Conservation (phyloP, 148 eudicot genomes). For the Rhododendron henanense region DNA sequence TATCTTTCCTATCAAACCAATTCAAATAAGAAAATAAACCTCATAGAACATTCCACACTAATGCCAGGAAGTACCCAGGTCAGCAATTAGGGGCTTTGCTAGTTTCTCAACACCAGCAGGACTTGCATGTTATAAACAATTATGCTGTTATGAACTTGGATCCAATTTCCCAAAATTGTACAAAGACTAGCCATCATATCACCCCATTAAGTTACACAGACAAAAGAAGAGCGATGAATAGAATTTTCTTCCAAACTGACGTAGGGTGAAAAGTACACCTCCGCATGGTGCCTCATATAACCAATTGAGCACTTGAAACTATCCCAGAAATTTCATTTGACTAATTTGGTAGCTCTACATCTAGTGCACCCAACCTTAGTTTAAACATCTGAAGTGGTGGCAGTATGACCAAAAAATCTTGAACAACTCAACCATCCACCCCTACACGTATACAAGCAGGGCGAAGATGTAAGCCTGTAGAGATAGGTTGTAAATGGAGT, state of each 20-base stretch:
- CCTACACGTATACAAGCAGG: background rate
- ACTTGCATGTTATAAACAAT: background rate
- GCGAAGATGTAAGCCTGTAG: background rate
- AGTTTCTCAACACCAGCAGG: background rate
- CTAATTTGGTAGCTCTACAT: background rate
- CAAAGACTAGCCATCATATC: background rate
- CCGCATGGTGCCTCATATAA: background rate
- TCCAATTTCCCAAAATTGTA: background rate
- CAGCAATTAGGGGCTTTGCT: background rate
- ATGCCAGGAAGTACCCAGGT: background rate
- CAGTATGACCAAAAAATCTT: background rate
- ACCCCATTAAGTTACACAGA: background rate
- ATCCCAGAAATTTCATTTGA: background rate
- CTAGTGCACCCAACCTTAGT: background rate
- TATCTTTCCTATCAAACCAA: background rate
- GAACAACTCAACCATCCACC: background rate
- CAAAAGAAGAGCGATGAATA: background rate
- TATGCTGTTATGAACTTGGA: background rate
- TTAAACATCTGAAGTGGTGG: background rate
- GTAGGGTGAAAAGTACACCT: background rate
- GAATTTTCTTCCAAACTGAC: background rate
- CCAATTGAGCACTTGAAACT: background rate
- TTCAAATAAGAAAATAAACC: background rate
- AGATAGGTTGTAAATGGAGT: background rate
- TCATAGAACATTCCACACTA: background rate